Percentiles rank a stretch among this genome's conserved stretches.
phyloP scores from a whole-genome alignment of 2,329 filamentous ascomycete species.

The Hymenoscyphus repandus region DNA sequence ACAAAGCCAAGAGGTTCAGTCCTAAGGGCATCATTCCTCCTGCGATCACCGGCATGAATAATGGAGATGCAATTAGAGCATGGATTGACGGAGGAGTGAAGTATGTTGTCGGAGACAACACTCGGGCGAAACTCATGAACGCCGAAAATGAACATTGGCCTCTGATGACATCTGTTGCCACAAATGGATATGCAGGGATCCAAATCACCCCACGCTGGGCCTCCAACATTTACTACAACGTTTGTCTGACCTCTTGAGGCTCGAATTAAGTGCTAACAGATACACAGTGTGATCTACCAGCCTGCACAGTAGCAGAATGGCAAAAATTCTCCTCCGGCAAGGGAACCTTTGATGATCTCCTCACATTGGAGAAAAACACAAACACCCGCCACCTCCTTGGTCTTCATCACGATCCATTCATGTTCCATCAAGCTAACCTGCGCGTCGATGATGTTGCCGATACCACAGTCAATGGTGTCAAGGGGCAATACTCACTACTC shows the following conservation, averaged over 20 bases:
- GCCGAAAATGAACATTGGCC: constrained; percentile 43
- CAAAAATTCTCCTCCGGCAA: constrained; percentile 46
- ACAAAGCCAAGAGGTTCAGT: constrained; percentile 42
- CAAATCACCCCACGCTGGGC: constrained; percentile 53
- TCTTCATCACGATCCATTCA: constrained; percentile 34
- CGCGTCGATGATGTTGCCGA: constrained; percentile 41
- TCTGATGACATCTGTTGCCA: constrained; percentile 43
- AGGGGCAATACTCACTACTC: constrained; percentile 14
- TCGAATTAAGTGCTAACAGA: neutral
- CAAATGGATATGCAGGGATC: constrained; percentile 52
- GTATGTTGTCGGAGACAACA: constrained; percentile 58
- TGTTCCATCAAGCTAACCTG: constrained; percentile 56
- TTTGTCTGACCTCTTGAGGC: neutral
- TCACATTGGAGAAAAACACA: constrained; percentile 44
- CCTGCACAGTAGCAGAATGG: constrained; percentile 54
- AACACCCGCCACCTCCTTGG: constrained; percentile 52
- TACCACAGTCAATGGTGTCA: constrained; percentile 5
- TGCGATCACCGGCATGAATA: constrained; percentile 59
- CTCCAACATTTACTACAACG: constrained; percentile 10
- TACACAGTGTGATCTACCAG: constrained; percentile 14
- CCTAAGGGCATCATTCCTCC: constrained; percentile 53
- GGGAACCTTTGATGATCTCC: constrained; percentile 47
- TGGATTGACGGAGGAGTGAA: constrained; percentile 55
- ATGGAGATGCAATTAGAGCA: constrained; percentile 53
- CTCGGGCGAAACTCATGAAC: constrained; percentile 47